Conservation (phyloP, 805 yeast species). For the Pichia insulana region DNA sequence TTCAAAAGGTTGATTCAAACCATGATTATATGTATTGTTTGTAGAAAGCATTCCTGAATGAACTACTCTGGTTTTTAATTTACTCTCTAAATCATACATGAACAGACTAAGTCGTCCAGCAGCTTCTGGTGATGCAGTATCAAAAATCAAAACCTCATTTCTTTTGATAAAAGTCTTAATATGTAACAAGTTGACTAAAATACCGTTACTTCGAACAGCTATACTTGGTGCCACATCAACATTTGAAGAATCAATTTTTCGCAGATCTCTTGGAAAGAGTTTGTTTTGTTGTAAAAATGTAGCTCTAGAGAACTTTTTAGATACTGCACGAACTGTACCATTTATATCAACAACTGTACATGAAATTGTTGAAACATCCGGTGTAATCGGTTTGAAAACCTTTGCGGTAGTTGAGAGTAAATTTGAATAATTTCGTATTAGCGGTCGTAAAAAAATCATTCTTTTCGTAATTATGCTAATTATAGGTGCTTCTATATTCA, state of each 20-base stretch:
- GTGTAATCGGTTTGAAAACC: conserved; percentile 34
- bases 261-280: conserved; percentile 75
- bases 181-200: conserved; percentile 74
- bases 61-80: conserved; percentile 37
- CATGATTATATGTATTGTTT: conserved; percentile 2
- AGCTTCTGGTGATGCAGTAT: conserved; percentile 53
- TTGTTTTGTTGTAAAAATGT: conserved; percentile 63
- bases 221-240: conserved; percentile 85
- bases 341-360: conserved; percentile 72
- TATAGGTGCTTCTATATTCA: too few relatives aligned
- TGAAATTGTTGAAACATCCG: conserved; percentile 47
- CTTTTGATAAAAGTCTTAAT: conserved; percentile 83
- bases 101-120: conserved; percentile 66
- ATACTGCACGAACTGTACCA: conserved; percentile 64
- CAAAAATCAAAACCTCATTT: conserved; percentile 77
- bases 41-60: conserved; percentile 19
- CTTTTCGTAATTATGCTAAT: not conserved
- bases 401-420: conserved; percentile 8
- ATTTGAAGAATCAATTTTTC: conserved; percentile 69
- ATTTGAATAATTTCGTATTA: not conserved
- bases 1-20: conserved; percentile 49
- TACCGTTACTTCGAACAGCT: conserved; percentile 68
- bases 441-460: not conserved
- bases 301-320: conserved; percentile 65
- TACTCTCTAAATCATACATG: conserved; percentile 76